Evolutionary conservation across 1,139 yeast genomes (phyloP).

Genomic region (Kluyveromyces marxianus): DNA sequence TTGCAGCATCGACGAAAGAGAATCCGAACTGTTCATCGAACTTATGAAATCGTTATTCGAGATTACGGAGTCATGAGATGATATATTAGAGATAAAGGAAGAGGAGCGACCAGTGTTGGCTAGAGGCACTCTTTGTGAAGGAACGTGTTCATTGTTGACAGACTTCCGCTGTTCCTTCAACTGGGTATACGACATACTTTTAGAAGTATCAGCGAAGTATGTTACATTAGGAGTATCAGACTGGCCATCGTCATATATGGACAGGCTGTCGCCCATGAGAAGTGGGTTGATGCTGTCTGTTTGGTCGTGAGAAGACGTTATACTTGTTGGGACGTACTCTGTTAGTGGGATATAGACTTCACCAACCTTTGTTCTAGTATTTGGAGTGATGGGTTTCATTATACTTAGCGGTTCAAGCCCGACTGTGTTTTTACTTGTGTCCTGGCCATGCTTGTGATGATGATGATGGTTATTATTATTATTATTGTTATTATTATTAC

Average conservation of each 20-base stretch:
- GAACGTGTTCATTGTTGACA: background rate
- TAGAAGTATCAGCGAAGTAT: conserved; percentile 12
- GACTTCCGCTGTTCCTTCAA: conserved; percentile 8
- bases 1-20: conserved; percentile 4
- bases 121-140: background rate
- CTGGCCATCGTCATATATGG: conserved; percentile 2
- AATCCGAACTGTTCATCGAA: conserved; percentile 7
- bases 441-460: conserved; percentile 2
- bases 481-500: too few species aligned
- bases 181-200: conserved; percentile 6
- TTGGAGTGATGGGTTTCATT: conserved; percentile 24
- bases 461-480: too few species aligned
- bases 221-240: conserved; percentile 4
- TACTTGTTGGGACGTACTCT: conserved; percentile 34
- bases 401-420: conserved; percentile 27
- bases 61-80: conserved; percentile 1
- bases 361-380: conserved; percentile 34
- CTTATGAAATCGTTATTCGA: background rate
- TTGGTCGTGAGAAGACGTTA: conserved; percentile 27
- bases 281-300: conserved; percentile 5
- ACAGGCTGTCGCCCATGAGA: conserved; percentile 4
- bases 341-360: conserved; percentile 40
- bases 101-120: background rate
- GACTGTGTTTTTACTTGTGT: conserved; percentile 16
- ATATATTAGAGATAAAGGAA: conserved; percentile 5